Percentiles rank a stretch among this genome's conserved stretches.
Evolutionary conservation across 176 grass and related monocot genomes (phyloP).

Genomic region (barley (Hordeum vulgare)): DNA sequence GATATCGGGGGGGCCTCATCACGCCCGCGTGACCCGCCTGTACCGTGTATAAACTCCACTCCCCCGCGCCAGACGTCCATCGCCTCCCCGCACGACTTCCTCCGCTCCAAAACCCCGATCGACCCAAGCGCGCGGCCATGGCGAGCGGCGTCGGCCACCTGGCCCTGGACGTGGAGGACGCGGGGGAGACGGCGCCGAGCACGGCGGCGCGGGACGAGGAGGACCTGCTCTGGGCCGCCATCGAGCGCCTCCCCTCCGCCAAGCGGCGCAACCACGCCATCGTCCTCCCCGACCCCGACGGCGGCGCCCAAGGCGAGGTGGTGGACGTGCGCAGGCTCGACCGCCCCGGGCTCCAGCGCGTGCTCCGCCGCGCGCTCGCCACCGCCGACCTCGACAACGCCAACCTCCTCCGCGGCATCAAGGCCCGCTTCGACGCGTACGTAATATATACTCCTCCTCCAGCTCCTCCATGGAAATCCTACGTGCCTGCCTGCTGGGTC

Average conservation of each 20-base stretch:
- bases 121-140: neutral
- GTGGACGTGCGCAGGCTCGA: constrained; percentile 52
- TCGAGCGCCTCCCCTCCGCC: constrained; percentile 50
- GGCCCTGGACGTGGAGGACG: constrained; percentile 32
- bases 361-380: constrained; percentile 54
- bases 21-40: neutral
- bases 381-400: constrained; percentile 53
- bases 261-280: constrained; percentile 38
- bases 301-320: neutral
- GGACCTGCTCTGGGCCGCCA: constrained; percentile 58
- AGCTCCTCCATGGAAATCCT: neutral
- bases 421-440: constrained; percentile 53
- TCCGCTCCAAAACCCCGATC: neutral
- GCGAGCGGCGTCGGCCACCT: constrained; percentile 27
- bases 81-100: neutral
- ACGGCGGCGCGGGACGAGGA: constrained; percentile 21
- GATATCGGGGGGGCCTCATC: neutral
- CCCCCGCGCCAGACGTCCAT: too few species aligned
- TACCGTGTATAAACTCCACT: neutral
- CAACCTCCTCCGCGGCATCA: constrained; percentile 52
- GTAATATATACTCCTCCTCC: constrained; percentile 28
- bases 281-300: neutral
- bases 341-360: constrained; percentile 19
- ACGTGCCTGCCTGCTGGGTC: too few species aligned
- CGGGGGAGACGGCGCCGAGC: neutral